Evolutionary conservation across 2,329 filamentous ascomycete genomes (phyloP).

Genomic region (Claviceps quebecensis): DNA sequence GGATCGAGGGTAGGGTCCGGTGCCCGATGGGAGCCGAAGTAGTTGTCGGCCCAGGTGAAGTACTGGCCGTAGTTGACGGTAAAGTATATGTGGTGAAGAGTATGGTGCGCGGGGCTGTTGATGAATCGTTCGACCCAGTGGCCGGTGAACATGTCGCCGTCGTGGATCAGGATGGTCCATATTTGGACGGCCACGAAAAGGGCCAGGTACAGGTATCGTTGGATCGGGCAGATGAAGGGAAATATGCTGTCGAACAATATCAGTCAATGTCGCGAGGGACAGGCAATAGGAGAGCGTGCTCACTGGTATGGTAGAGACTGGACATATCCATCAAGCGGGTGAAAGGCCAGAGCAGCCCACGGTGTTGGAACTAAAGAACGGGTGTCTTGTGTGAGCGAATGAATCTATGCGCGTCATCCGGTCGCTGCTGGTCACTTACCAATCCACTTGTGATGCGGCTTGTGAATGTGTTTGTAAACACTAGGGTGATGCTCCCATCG

Average conservation of each 20-base stretch:
- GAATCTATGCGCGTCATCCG: too few relatives aligned
- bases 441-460: slow-evolving; percentile 99
- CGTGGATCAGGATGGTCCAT: slow-evolving; percentile 94
- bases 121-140: slow-evolving; percentile 51
- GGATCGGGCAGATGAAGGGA: slow-evolving; percentile 81
- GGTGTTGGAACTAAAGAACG: slow-evolving; percentile 62
- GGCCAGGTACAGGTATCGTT: slow-evolving; percentile 75
- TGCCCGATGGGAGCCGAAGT: slow-evolving; percentile 22
- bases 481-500: slow-evolving; percentile 67
- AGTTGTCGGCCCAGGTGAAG: slow-evolving; percentile 21
- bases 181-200: slow-evolving; percentile 90
- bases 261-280: background rate
- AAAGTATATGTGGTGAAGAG: slow-evolving; percentile 49
- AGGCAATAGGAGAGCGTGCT: background rate
- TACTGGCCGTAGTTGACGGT: slow-evolving; percentile 80
- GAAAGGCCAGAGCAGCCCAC: slow-evolving; percentile 85
- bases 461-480: slow-evolving; percentile 77
- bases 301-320: slow-evolving; percentile 79
- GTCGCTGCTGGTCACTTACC: background rate
- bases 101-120: slow-evolving; percentile 89
- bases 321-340: slow-evolving; percentile 79
- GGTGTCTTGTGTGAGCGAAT: too few relatives aligned
- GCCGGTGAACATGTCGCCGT: slow-evolving; percentile 87
- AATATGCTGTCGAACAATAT: slow-evolving; percentile 37
- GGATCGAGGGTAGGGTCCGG: slow-evolving; percentile 29